phyloP scores from a whole-genome alignment of 1,284 basidiomycete genomes.

The Puccinia hordei region DNA sequence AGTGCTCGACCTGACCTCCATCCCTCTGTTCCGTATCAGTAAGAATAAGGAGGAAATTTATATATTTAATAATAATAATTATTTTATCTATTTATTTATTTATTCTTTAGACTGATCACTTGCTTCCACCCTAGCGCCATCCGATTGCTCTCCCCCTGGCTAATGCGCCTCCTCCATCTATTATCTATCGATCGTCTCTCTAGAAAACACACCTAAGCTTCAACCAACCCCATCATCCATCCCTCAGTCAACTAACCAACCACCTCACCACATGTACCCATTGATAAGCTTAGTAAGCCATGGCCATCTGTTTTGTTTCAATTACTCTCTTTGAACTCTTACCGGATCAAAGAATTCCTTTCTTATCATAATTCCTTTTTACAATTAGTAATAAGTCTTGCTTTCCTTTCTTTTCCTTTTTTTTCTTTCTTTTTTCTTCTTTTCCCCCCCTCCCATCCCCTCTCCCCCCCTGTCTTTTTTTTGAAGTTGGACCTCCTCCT shows the following conservation, averaged over 20 bases:
- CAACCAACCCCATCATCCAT: not conserved
- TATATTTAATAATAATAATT: too few relatives aligned
- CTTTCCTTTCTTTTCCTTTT: not conserved
- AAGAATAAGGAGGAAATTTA: not conserved
- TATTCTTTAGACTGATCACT: not conserved
- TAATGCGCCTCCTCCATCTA: not conserved
- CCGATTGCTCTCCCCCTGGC: conserved; percentile 16
- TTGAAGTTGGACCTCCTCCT: not conserved
- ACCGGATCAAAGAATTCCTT: too few relatives aligned
- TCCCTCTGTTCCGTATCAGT: conserved; percentile 14
- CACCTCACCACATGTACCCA: too few relatives aligned
- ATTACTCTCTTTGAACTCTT: not conserved
- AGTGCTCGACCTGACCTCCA: too few relatives aligned
- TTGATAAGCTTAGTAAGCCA: conserved; percentile 15
- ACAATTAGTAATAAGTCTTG: not conserved
- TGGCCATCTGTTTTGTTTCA: not conserved
- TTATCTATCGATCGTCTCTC: not conserved
- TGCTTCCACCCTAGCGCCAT: conserved; percentile 17
- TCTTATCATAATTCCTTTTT: too few relatives aligned
- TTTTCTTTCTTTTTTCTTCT: not conserved
- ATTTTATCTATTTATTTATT: too few relatives aligned
- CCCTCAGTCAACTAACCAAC: not conserved
- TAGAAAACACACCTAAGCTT: not conserved
- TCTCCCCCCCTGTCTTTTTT: not conserved
- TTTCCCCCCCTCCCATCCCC: not conserved